Evolutionary conservation across 352 stramenopile genomes (phyloP), one percentile per base, ranked within the genome.

Genomic region (Plasmopara muralis): DNA sequence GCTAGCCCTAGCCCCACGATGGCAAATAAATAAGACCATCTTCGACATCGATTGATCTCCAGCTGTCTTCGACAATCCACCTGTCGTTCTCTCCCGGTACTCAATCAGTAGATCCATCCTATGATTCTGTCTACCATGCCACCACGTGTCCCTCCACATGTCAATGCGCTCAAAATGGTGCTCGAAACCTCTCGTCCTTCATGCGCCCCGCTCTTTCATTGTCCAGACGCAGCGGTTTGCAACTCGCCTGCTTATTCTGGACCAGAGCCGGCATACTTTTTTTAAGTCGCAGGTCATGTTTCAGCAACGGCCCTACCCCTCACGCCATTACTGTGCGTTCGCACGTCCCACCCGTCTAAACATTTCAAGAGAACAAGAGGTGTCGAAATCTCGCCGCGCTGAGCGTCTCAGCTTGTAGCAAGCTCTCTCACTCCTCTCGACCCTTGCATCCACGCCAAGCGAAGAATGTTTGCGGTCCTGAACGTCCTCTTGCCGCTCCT

Each of bases 401-500:
- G n/a, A 1, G 31, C 31, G 31, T 35, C 6, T 8, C 10, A 2
- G 31, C 31, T 35, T 4, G 10, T 25, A 2, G 31, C 31, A 12
- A 2, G 31, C 31, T 35, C 20, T 25, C 20, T 25, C 20, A 25
- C 20, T 3, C 20, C 20, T 25, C 20, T 25, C 20, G 1, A 25
- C 20, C 20, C 1, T 25, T 25, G 20, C 20, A 38, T 38, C 4
- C 33, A 38, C 33, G 9, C 13, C 33, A 1, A 14, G 9, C 9
- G 9, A 1, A 14, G 9, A 1, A 70, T 70, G 61, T 50, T 46
- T 43, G 14, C 47, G 12, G 54, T 66, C 41, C 57, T 48, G 35
- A 50, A 46, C n/a, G 39, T 69, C 6, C 42, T 67, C 43, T 55
- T 80, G 14, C 69, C 68, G 51, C 58, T 79, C 38, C 58, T 75